A percentile compares a stretch with the other conserved stretches of the same genome.
These are phyloP conservation scores for Trichoderma oligosporum DNA, from an alignment of 2,329 filamentous ascomycete species.

Conservation along the genomic window DNA sequence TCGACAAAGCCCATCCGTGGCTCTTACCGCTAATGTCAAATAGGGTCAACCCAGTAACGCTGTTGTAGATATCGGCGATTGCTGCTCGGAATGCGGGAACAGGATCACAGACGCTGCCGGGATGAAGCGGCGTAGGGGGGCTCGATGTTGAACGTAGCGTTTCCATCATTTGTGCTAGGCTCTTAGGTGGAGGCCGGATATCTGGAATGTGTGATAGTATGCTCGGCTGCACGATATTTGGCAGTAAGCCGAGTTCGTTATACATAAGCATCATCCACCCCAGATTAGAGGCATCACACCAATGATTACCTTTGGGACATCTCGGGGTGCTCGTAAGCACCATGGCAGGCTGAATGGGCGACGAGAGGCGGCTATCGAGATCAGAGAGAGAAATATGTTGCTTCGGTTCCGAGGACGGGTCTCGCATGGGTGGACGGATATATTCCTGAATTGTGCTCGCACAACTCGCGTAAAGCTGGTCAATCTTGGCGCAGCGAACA, in stretches of 20 bases:
- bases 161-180: conserved; percentile 45
- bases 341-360: conserved; percentile 19
- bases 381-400: conserved; percentile 24
- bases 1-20: conserved; percentile 49
- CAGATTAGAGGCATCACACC: conserved; percentile 51
- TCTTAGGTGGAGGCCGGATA: conserved; percentile 33
- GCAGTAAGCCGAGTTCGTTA: conserved; percentile 45
- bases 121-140: conserved; percentile 40
- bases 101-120: conserved; percentile 48
- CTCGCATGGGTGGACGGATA: conserved; percentile 31
- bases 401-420: conserved; percentile 17
- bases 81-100: conserved; percentile 44
- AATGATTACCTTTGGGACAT: conserved; percentile 48
- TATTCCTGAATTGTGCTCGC: conserved; percentile 45
- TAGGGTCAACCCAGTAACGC: conserved; percentile 47
- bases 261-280: conserved; percentile 53
- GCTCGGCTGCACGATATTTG: conserved; percentile 37
- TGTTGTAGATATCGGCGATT: conserved; percentile 50
- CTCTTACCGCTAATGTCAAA: conserved; percentile 46
- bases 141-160: conserved; percentile 43
- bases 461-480: conserved; percentile 48
- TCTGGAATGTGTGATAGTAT: conserved; percentile 27
- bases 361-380: conserved; percentile 22
- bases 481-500: conserved; percentile 47
- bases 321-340: conserved; percentile 40